Base-by-base conservation (phyloP, 1,139 yeast species). In the Yamadazyma siamensis region DNA sequence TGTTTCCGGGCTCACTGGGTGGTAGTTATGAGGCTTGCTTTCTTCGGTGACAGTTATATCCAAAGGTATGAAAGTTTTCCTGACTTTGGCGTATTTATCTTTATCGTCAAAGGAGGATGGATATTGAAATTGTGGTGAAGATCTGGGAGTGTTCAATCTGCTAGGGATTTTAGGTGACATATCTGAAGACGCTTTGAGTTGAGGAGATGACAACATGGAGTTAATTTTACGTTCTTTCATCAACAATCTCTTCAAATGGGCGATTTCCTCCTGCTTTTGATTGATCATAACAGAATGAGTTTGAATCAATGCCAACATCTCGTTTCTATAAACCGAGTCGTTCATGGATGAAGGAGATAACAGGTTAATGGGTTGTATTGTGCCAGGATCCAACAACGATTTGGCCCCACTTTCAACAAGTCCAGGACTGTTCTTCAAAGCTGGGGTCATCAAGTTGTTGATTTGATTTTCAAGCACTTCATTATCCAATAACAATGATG, bases 221-320 rank as follows among this genome's bases (percentile, higher is more conserved):
- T 48, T 49, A n/a, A 43, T 27, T 25, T 41, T 40, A 21, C 52
- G 44, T 38, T 59, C 64, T 27, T 54, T 47, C 12, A 37, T 31
- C 24, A 60, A 44, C 21, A 60, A 47, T 6, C 42, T 31, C 27
- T 49, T 55, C 25, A 61, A 44, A 27, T 52, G 50, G 6, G 43
- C 32, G 14, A 60, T 60, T 33, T 60, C 63, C 7, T 47, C 46
- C 38, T 56, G 53, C 34, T 61, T 64, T 33, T 49, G 54, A 20
- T 39, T 41, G 11, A 56, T 44, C 39, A 54, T 46, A 5, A 43
- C 37, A 12, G 49, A 43, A 33, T 57, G 64, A 8, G 50, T 49
- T 25, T 56, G 49, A 15, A 56, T 47, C 20, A 59, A 40, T 14
- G 49, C 32, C 31, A 50, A 34, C 52, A 59, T 49, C 38, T 60